These are phyloP conservation scores for Ceriops decandra DNA, from an alignment of 345 rosid genomes.

Conservation along the genomic window DNA sequence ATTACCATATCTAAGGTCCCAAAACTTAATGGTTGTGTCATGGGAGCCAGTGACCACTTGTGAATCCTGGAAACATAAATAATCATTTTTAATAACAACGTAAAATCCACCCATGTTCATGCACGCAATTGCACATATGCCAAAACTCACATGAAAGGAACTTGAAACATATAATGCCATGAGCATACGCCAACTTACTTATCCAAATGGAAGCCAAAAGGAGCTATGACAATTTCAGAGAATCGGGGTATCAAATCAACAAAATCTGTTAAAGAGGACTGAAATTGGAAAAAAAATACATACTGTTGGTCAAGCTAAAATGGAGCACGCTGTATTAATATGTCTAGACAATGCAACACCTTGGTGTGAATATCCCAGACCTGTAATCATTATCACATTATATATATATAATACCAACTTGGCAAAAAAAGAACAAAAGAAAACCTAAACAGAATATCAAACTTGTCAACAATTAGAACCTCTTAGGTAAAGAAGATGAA, in stretches of 20 bases:
- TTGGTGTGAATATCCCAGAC: conserved; percentile 97
- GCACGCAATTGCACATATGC: too few species aligned
- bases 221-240: not conserved
- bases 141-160: not conserved
- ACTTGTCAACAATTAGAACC: conserved; percentile 9
- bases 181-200: too few species aligned
- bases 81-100: conserved; percentile 10
- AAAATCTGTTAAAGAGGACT: too few species aligned
- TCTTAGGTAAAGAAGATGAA: too few species aligned
- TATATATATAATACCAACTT: not conserved
- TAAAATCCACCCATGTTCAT: not conserved
- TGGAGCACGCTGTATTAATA: conserved; percentile 94
- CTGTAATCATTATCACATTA: conserved; percentile 33
- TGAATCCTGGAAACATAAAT: conserved; percentile 62
- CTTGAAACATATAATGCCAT: not conserved
- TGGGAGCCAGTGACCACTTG: conserved; percentile 98
- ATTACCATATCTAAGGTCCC: conserved; percentile 96
- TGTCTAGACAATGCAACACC: conserved; percentile 92
- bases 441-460: conserved; percentile 47
- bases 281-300: conserved; percentile 5
- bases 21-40: conserved; percentile 87
- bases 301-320: conserved; percentile 84
- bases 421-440: conserved; percentile 1
- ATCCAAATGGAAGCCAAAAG: too few species aligned
- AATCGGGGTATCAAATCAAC: not conserved